Conservation (phyloP, 2,329 filamentous ascomycete genomes). For the Colletotrichum euphorbiae region DNA sequence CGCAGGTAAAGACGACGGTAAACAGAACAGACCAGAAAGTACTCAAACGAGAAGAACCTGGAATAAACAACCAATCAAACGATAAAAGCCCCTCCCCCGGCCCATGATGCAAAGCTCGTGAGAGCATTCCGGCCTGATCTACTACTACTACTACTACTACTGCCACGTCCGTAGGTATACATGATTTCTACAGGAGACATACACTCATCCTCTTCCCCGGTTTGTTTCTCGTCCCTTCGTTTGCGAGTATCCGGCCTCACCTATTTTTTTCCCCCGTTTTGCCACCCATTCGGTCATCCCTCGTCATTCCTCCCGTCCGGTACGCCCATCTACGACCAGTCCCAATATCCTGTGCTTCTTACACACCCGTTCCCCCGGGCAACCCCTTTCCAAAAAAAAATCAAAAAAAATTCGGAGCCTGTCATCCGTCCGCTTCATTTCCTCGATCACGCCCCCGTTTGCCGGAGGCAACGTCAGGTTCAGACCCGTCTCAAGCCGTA, state of each 20-base stretch:
- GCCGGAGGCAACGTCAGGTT: slow-evolving; percentile 10
- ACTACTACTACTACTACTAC: slow-evolving; percentile 16
- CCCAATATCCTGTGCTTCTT: slow-evolving; percentile 7
- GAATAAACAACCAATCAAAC: slow-evolving; percentile 12
- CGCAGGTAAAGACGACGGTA: not conserved
- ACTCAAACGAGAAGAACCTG: too few relatives aligned
- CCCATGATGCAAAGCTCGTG: slow-evolving; percentile 40
- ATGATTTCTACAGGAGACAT: slow-evolving; percentile 36
- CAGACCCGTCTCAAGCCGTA: slow-evolving; percentile 2
- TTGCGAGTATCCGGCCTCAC: slow-evolving; percentile 37
- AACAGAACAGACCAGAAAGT: not conserved
- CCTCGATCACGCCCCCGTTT: not conserved
- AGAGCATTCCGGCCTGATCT: slow-evolving; percentile 42
- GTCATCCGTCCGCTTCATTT: slow-evolving; percentile 6
- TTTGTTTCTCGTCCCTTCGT: slow-evolving; percentile 35
- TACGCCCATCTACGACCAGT: slow-evolving; percentile 33
- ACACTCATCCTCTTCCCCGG: slow-evolving; percentile 7
- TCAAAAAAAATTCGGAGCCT: not conserved
- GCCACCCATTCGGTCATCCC: slow-evolving; percentile 1
- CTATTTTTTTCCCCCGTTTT: not conserved
- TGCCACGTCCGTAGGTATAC: slow-evolving; percentile 27
- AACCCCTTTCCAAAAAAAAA: not conserved
- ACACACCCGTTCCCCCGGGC: not conserved
- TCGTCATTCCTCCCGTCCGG: slow-evolving; percentile 16
- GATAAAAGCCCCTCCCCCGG: slow-evolving; percentile 1